phyloP scores from a whole-genome alignment of 1,139 yeast genomes.

The Magnusiomyces paraingens region DNA sequence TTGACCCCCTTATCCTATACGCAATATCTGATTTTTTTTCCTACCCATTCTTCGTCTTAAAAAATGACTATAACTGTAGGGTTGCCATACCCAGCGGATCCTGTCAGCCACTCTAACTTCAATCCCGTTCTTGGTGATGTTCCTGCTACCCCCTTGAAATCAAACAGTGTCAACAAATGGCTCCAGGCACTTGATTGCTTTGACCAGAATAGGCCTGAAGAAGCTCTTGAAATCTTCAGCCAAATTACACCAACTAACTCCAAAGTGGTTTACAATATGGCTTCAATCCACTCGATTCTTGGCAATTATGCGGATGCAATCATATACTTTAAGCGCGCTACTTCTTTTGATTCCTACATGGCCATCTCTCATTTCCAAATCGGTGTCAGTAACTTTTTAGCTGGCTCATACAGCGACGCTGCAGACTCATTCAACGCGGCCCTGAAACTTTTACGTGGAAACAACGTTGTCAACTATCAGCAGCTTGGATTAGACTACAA shows the following conservation, averaged over 20 bases:
- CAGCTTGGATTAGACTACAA: slow-evolving; percentile 22
- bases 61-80: slow-evolving; percentile 5
- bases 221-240: slow-evolving; percentile 10
- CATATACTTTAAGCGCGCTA: slow-evolving; percentile 16
- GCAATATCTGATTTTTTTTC: too few species aligned
- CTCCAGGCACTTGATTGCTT: slow-evolving; percentile 13
- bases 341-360: slow-evolving; percentile 21
- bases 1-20: too few species aligned
- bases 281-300: slow-evolving; percentile 16
- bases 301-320: slow-evolving; percentile 19
- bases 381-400: slow-evolving; percentile 23
- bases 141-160: slow-evolving; percentile 2
- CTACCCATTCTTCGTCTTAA: background rate
- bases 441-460: slow-evolving; percentile 21
- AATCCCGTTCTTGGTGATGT: background rate
- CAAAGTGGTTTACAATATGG: slow-evolving; percentile 20
- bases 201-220: slow-evolving; percentile 10
- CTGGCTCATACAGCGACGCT: slow-evolving; percentile 20
- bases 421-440: slow-evolving; percentile 23
- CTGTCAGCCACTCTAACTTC: background rate
- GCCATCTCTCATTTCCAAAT: slow-evolving; percentile 24
- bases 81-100: background rate
- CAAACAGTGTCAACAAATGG: slow-evolving; percentile 12
- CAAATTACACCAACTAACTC: slow-evolving; percentile 12
- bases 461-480: slow-evolving; percentile 22